phyloP scores from a whole-genome alignment of 2,329 filamentous ascomycete genomes.

The Didymella arachidicola region DNA sequence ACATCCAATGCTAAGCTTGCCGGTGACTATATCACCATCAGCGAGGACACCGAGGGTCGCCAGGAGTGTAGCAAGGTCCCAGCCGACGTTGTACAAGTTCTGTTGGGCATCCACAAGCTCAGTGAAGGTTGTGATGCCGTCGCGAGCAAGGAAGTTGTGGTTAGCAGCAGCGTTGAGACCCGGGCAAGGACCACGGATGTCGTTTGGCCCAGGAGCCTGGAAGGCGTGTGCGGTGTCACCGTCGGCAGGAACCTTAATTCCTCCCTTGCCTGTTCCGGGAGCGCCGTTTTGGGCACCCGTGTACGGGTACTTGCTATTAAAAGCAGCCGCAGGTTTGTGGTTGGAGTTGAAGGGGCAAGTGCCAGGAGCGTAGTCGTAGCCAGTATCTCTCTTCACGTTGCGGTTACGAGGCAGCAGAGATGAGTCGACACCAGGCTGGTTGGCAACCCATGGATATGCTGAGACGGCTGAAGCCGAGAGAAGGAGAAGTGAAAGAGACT shows the following conservation, averaged over 20 bases:
- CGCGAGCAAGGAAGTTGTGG: conserved; percentile 52
- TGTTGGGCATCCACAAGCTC: conserved; percentile 58
- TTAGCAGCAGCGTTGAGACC: conserved; percentile 56
- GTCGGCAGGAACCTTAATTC: conserved; percentile 55
- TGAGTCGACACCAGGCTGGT: conserved; percentile 31
- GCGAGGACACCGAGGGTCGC: conserved; percentile 52
- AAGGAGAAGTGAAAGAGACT: conserved; percentile 27
- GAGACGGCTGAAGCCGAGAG: conserved; percentile 26
- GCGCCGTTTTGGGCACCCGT: conserved; percentile 54
- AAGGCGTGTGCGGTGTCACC: conserved; percentile 48
- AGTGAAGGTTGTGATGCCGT: conserved; percentile 54
- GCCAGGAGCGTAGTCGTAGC: not conserved
- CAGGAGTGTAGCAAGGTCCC: conserved; percentile 52
- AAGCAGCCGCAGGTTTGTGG: conserved; percentile 34
- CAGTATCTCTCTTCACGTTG: conserved; percentile 19
- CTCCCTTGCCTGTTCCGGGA: conserved; percentile 53
- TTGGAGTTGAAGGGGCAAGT: conserved; percentile 36
- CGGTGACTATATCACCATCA: conserved; percentile 54
- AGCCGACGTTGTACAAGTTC: conserved; percentile 57
- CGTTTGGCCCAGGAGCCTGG: conserved; percentile 29
- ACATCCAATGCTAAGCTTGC: conserved; percentile 56
- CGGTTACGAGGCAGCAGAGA: conserved; percentile 23
- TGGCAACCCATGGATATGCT: conserved; percentile 33
- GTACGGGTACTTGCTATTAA: conserved; percentile 46
- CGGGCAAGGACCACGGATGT: conserved; percentile 50